Conservation (phyloP, 257 asterid genomes). For the Paulownia fortunei region DNA sequence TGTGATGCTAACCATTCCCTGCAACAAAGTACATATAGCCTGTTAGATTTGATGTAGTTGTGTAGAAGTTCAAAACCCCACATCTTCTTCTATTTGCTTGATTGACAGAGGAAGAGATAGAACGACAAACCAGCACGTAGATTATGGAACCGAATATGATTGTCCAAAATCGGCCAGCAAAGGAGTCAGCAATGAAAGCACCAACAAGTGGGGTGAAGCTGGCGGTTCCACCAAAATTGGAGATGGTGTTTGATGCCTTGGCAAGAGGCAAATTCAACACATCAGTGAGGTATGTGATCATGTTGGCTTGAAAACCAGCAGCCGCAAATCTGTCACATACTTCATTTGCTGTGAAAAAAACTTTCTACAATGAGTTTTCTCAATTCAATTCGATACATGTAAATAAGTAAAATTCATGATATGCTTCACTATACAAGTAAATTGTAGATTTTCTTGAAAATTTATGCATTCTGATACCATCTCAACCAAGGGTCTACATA, state of each 20-base stretch:
- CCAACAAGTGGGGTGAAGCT: conserved; percentile 80
- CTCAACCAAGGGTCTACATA: too few relatives aligned
- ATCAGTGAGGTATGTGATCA: conserved; percentile 81
- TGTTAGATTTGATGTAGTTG: neutral
- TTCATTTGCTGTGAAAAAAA: conserved; percentile 64
- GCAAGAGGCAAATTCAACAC: conserved; percentile 78
- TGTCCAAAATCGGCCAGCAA: conserved; percentile 80
- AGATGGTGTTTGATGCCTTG: conserved; percentile 75
- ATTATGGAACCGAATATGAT: conserved; percentile 64
- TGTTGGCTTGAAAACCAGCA: conserved; percentile 79
- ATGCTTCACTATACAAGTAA: neutral
- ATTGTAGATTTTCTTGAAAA: too few relatives aligned
- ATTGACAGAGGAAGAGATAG: neutral
- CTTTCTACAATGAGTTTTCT: neutral
- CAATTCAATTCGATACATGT: neutral
- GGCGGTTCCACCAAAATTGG: conserved; percentile 72
- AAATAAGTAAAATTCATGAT: neutral
- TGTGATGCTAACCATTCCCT: conserved; percentile 81
- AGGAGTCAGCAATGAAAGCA: conserved; percentile 75
- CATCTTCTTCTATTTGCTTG: neutral
- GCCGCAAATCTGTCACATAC: conserved; percentile 79
- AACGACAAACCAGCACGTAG: conserved; percentile 54
- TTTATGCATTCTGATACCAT: too few relatives aligned
- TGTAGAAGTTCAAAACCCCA: neutral
- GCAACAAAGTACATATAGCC: neutral